These are phyloP conservation scores for Alternaria postmessia DNA, from an alignment of 2,329 filamentous ascomycete genomes.

Conservation along the genomic window DNA sequence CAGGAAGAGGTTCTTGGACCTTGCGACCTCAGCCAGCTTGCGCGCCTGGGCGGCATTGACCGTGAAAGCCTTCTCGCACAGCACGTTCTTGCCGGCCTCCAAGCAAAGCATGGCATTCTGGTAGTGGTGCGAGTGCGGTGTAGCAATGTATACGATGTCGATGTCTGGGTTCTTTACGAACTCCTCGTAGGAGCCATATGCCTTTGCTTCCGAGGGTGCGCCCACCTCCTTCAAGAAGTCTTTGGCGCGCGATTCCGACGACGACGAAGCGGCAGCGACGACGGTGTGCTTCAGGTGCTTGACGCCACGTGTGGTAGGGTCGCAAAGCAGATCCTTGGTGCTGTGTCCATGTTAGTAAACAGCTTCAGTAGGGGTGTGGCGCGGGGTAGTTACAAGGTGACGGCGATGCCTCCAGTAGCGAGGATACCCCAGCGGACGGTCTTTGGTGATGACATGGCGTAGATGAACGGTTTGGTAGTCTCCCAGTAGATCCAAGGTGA, in stretches of 20 bases:
- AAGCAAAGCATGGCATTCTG: constrained; percentile 88
- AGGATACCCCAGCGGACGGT: constrained; percentile 57
- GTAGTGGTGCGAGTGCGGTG: constrained; percentile 92
- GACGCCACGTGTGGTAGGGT: constrained; percentile 74
- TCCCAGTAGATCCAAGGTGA: background rate
- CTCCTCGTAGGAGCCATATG: constrained; percentile 83
- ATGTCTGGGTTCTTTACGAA: constrained; percentile 80
- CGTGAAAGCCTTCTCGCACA: constrained; percentile 91
- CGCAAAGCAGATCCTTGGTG: constrained; percentile 78
- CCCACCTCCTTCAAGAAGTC: constrained; percentile 76
- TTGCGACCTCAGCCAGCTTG: constrained; percentile 75
- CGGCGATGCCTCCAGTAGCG: constrained; percentile 59
- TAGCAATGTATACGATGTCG: constrained; percentile 88
- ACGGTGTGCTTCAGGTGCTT: constrained; percentile 79
- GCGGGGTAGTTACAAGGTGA: constrained; percentile 51
- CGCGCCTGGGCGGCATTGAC: constrained; percentile 80
- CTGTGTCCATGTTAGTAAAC: constrained; percentile 23
- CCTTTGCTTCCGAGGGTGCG: constrained; percentile 71
- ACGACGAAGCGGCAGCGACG: constrained; percentile 81
- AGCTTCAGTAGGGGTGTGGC: constrained; percentile 18
- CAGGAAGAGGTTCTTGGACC: constrained; percentile 66
- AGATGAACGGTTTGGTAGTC: background rate
- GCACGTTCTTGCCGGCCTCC: constrained; percentile 83
- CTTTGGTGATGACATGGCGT: constrained; percentile 46
- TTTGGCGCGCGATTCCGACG: constrained; percentile 71